Evolutionary conservation across 352 stramenopile species (phyloP), one percentile per base, ranked within the genome.

Genomic region (Globisporangium lucens): DNA sequence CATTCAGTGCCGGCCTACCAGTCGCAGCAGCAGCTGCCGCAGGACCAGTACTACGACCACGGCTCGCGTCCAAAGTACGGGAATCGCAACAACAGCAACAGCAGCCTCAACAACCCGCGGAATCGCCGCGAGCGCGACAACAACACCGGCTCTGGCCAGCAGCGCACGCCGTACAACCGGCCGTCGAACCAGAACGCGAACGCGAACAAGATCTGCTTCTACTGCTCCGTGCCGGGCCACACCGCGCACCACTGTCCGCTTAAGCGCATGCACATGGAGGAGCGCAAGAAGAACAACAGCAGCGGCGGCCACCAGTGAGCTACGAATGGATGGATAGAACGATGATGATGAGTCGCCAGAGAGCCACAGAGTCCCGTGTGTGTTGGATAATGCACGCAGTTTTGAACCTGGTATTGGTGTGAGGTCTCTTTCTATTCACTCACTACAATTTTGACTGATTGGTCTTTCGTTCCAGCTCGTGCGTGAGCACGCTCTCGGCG

Each of bases 401-500:
- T 49, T 49, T 49, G 41, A 49, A 49, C 41, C 41, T 49, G 41
- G 8, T 49, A 15, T 49, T 49, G 15, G 15, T 15, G 13, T 10
- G 41, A 17, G 41, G 41, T 47, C 41, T n/a, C 41, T n/a, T 47
- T 22, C 41, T 49, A 10, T 8, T 58, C 13, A 58, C 29, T 33
- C 29, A 33, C 29, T 33, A 33, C 27, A 58, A 20, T 8, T 58
- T 58, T 0, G 52, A 56, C 52, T 22, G 52, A 5, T 13, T 36
- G 29, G 52, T 22, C 9, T 69, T 64, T n/a, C 30, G 35, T 9
- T 69, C 67, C 35, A 68, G 33, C 63, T 78, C 71, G 55, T 13
- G 70, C 43, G 70, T 29, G 17, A 74, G 73, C 36, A 88, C 69
- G 51, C 79, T 79, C 59, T 90, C 76, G 1, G 79, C 79, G 52